Percentiles rank a stretch among this genome's conserved stretches.
phyloP scores from a whole-genome alignment of 2,329 filamentous ascomycete genomes.

The Xylaria sp. region DNA sequence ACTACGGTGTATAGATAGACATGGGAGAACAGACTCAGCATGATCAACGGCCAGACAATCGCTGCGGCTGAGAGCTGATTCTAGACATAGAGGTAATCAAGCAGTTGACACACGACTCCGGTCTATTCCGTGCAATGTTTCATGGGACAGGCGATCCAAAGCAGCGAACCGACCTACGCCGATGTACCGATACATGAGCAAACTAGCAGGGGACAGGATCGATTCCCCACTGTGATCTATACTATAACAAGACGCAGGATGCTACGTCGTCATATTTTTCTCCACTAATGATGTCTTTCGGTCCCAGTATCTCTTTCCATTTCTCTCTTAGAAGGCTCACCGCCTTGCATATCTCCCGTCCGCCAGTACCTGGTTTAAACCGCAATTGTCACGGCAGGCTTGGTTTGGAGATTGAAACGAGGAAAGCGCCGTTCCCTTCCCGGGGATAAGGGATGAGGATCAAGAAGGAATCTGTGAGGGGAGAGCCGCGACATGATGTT shows the following conservation, averaged over 20 bases:
- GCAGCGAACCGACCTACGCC: background rate
- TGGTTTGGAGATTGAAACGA: background rate
- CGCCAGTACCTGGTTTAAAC: background rate
- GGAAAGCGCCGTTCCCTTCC: too few species aligned
- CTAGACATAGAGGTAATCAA: constrained; percentile 21
- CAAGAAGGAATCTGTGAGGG: background rate
- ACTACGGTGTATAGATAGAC: constrained; percentile 20
- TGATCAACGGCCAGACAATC: background rate
- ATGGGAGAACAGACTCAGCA: constrained; percentile 3
- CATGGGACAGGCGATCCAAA: background rate
- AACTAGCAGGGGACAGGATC: constrained; percentile 15
- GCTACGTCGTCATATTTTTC: constrained; percentile 17
- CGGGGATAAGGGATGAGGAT: background rate
- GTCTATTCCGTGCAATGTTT: background rate
- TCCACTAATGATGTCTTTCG: constrained; percentile 9
- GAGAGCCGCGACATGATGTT: constrained; percentile 1
- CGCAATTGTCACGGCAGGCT: background rate
- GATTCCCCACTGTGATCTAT: constrained; percentile 14
- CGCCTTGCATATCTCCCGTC: constrained; percentile 12
- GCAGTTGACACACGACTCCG: constrained; percentile 9
- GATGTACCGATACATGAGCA: constrained; percentile 18
- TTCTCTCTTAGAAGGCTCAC: constrained; percentile 14
- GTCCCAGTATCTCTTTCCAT: background rate
- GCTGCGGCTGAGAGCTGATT: background rate
- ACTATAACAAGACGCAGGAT: constrained; percentile 16